phyloP scores from a whole-genome alignment of 352 stramenopile species.

The Poterioochromonas sp. region DNA sequence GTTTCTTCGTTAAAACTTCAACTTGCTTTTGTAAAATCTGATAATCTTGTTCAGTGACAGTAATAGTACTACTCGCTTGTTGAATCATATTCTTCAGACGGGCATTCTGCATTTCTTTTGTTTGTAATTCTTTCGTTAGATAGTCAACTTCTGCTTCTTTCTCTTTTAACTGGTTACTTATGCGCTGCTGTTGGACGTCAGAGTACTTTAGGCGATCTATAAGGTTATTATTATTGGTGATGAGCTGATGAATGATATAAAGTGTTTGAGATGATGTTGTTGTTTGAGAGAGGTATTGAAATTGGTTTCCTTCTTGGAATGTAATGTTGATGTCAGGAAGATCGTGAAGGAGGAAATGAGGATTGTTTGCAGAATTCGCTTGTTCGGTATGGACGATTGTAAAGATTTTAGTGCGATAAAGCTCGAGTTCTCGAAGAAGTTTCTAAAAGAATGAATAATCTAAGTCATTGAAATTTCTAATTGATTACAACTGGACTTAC shows the following conservation, averaged over 20 bases:
- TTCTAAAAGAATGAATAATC: too few relatives aligned
- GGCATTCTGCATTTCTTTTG: neutral
- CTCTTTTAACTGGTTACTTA: neutral
- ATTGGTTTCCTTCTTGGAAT: neutral
- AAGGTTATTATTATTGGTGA: neutral
- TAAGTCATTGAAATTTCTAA: too few relatives aligned
- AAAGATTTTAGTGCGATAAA: neutral
- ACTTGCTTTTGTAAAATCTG: neutral
- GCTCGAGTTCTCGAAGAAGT: neutral
- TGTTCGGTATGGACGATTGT: neutral
- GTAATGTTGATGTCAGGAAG: neutral
- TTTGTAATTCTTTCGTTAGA: neutral
- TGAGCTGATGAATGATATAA: neutral
- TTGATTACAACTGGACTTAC: too few relatives aligned
- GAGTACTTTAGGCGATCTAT: neutral
- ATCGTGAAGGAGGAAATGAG: neutral
- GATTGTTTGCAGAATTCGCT: neutral
- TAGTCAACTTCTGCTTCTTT: neutral
- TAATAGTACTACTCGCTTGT: neutral
- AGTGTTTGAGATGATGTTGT: neutral
- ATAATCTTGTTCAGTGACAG: neutral
- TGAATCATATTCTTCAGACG: neutral
- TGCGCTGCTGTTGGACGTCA: neutral
- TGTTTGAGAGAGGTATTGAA: neutral
- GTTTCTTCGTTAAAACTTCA: neutral